These are phyloP conservation scores for Phytopythium boreale DNA, from an alignment of 352 stramenopile genomes.

Conservation along the genomic window DNA sequence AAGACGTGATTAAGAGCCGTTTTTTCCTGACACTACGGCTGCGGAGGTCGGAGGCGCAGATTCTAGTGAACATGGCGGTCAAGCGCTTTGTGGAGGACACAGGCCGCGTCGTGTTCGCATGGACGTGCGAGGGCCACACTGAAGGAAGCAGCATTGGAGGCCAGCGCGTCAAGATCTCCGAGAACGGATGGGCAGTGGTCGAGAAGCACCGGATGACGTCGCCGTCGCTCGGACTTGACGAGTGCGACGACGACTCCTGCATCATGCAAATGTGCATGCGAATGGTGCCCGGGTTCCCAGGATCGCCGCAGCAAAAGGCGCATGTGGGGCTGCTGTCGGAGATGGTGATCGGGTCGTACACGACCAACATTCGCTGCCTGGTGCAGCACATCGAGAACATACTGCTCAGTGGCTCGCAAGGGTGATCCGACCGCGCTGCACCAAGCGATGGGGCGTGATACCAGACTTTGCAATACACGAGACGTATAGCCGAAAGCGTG, in stretches of 20 bases:
- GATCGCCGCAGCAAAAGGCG: background rate
- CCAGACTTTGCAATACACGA: no score
- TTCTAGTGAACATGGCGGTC: constrained; percentile 22
- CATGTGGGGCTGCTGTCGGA: constrained; percentile 11
- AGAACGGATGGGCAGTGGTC: constrained; percentile 26
- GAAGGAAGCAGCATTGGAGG: constrained; percentile 15
- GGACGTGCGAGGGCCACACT: constrained; percentile 18
- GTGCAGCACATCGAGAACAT: constrained; percentile 17
- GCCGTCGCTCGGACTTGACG: background rate
- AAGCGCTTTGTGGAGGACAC: constrained; percentile 19
- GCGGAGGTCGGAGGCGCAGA: constrained; percentile 14
- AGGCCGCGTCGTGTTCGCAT: constrained; percentile 21
- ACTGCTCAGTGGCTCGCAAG: background rate
- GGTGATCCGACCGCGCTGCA: background rate
- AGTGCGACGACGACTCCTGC: background rate
- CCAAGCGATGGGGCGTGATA: background rate
- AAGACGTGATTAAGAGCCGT: constrained; percentile 19
- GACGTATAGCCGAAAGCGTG: background rate
- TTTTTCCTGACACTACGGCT: constrained; percentile 18
- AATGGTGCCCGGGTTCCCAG: constrained; percentile 12
- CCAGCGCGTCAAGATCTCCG: constrained; percentile 18
- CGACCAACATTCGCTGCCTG: constrained; percentile 14
- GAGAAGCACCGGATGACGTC: constrained; percentile 6
- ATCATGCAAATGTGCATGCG: constrained; percentile 14
- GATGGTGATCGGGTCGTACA: constrained; percentile 18